phyloP scores from a whole-genome alignment of 108 stramenopile species.

The Parietichytrium sp. region DNA sequence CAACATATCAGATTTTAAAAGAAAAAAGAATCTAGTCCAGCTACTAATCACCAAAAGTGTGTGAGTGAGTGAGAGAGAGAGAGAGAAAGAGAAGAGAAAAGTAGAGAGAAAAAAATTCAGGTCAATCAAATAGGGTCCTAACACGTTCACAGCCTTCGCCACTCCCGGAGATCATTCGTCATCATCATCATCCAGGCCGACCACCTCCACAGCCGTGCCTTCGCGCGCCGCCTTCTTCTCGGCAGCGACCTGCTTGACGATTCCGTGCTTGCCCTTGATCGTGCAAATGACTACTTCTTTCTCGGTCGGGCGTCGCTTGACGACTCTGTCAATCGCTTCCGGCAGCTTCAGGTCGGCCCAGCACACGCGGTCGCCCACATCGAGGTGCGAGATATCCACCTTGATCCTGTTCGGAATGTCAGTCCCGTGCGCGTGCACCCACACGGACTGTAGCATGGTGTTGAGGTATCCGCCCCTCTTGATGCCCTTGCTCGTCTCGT shows the following conservation, averaged over 20 bases:
- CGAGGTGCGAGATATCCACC: not conserved
- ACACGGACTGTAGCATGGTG: not conserved
- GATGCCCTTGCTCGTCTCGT: not conserved
- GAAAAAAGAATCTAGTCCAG: too few species aligned
- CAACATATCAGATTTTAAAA: too few species aligned
- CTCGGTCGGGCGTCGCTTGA: not conserved
- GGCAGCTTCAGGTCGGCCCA: not conserved
- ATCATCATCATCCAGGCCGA: too few species aligned
- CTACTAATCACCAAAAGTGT: too few species aligned
- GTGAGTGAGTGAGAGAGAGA: too few species aligned
- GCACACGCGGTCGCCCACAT: conserved; percentile 20
- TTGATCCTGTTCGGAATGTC: not conserved
- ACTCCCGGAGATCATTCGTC: too few species aligned
- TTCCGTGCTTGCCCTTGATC: conserved; percentile 22
- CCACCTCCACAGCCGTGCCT: too few species aligned
- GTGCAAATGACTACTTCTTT: conserved; percentile 6
- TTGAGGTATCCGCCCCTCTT: conserved; percentile 1
- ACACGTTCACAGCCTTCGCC: too few species aligned
- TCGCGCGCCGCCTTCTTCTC: not conserved
- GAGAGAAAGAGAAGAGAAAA: too few species aligned
- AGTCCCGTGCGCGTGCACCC: not conserved
- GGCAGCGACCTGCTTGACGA: not conserved
- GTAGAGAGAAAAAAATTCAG: too few species aligned
- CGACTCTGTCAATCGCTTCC: not conserved
- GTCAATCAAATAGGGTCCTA: too few species aligned